Conservation (phyloP, 495 filamentous ascomycete genomes). For the Neurospora sp. region DNA sequence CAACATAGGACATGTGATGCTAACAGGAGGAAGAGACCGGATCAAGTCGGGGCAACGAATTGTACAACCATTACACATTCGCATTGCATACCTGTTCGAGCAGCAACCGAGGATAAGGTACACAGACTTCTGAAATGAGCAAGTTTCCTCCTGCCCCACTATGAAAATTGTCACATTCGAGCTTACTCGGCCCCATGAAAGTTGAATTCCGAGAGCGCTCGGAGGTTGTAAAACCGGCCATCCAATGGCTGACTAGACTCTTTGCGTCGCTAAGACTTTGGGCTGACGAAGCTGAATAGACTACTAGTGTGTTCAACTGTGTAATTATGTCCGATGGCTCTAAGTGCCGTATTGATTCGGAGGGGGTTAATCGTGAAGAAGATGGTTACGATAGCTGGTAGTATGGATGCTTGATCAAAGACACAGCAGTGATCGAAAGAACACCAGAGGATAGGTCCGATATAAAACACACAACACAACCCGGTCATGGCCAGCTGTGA, state of each 20-base stretch:
- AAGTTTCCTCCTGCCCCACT: neutral
- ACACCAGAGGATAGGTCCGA: neutral
- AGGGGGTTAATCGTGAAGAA: neutral
- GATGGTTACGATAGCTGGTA: neutral
- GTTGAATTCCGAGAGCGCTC: neutral
- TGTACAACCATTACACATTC: neutral
- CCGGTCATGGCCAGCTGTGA: neutral
- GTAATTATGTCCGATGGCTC: neutral
- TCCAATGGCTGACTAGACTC: neutral
- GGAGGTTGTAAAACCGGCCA: neutral
- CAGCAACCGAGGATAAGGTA: neutral
- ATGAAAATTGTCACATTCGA: neutral
- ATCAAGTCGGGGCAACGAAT: neutral
- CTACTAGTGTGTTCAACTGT: neutral
- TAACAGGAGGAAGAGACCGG: neutral
- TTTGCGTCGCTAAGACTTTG: neutral
- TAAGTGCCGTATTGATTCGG: neutral
- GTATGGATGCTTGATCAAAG: neutral
- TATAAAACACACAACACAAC: neutral
- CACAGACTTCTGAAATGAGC: neutral
- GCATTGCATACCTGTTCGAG: neutral
- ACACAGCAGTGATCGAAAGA: neutral
- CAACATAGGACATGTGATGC: neutral
- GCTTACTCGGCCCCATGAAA: neutral
- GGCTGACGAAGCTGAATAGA: neutral